Base-by-base conservation (phyloP, 2,329 filamentous ascomycete genomes). In the Bipolaris sorokiniana region DNA sequence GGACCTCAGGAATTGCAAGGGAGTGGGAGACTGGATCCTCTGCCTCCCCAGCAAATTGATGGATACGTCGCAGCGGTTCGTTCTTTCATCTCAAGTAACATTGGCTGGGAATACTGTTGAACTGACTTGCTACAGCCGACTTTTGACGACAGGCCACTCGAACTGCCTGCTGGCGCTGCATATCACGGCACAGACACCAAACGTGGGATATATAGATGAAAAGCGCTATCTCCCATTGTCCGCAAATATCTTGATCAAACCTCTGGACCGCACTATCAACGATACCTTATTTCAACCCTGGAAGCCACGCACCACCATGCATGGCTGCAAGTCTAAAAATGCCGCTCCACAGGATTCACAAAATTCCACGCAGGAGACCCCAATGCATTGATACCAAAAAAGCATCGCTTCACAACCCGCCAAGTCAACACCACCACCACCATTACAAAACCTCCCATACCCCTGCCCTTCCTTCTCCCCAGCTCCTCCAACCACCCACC, bases 1-100 rank as follows among this genome's bases (percentile, higher is more conserved):
- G 58, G 55, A 1, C 55, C 62, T 13, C 22, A 56, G 38, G 62
- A 64, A 31, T 28, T 63, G 18, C 56, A 62, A 15, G 54, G 54
- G 28, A 36, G 28, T 37, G 54, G 15, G n/a, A 49, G 46, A 7
- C 26, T 38, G 9, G 23, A 20, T 7, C 41, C 9, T 33, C 22
- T 11, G 9, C 45, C 47, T 22, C 37, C 38, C 9, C 62, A 59
- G 11, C 51, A 64, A 28, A 38, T 63, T 23, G 57, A 62, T 31
- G 59, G 59, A 3, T 54, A 54, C 22, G 44, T 40, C 28, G 54
- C 44, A 28, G 49, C 36, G 26, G 57, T 56, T 38, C 26, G 51
- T 54, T n/a, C 4, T 31, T 4, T 13, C 3, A 28, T 16, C 16
- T 3, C 10, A 11, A 11, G 15, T n/a, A 16, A n/a, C 5, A 33